Base-by-base conservation (phyloP, 1,284 basidiomycete species). In the Cystobasidium pallidum region DNA sequence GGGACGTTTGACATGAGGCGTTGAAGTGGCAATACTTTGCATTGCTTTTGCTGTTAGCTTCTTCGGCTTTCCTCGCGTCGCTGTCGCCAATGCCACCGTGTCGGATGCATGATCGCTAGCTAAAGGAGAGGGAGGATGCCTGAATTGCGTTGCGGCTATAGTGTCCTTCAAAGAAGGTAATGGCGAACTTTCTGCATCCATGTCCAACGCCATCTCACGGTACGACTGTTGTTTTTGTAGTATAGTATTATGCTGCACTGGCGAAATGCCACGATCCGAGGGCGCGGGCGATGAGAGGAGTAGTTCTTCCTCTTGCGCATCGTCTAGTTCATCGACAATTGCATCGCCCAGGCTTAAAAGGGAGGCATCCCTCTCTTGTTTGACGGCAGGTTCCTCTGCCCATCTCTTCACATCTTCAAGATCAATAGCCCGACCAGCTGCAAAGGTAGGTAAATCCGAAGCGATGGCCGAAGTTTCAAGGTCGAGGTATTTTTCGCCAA, bases 391-490 rank as follows among this genome's bases (percentile, higher is more conserved):
- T n/a, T 8, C 3, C 11, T 55, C 21, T 28, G 65, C 52, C 51
- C 49, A 66, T 54, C 24, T 17, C 21, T 34, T 39, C 11, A 66
- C 54, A 34, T 57, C 30, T 4, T 34, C 26, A 17, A 43, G 28
- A 30, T 32, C 17, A 30, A 55, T 39, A 39, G 45, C 51, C 3
- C 39, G 51, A 10, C 54, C 65, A 32, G 24, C 26, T 21, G 34
- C 47, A 32, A 59, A 61, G 2, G 4, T 28, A 19, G 34, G 54
- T 26, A 59, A 24, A n/a, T 68, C 66, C 26, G n/a, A 19, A 36
- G 68, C 68, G 15, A 72, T 73, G 21, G 75, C 36, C n/a, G 65
- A 59, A 21, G 51, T 41, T 30, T 72, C 70, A 34, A 75, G 68
- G 21, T 51, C 66, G 47, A 28, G 47, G n/a, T 63, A 64, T 51